Evolutionary conservation across 805 yeast genomes (phyloP).

Genomic region (Maudiozyma pseudohumilis): DNA sequence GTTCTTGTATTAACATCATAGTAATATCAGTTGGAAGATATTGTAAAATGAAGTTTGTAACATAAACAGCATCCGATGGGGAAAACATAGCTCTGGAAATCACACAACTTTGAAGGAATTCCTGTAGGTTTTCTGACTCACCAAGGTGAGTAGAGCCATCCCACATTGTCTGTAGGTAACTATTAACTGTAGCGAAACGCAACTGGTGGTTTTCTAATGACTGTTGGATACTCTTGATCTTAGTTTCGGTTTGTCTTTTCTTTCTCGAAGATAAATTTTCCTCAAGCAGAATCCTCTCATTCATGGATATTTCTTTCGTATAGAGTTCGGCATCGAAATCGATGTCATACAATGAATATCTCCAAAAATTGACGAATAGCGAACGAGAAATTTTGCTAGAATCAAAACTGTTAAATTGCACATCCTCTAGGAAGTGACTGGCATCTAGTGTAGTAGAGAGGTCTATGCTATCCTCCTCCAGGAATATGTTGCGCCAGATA

Average conservation of each 20-base stretch:
- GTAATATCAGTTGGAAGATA: conserved; percentile 38
- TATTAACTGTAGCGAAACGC: conserved; percentile 8
- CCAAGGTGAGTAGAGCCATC: conserved; percentile 11
- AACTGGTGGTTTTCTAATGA: conserved; percentile 18
- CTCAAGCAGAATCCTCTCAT: conserved; percentile 11
- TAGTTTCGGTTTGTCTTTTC: conserved; percentile 9
- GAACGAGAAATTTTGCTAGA: conserved; percentile 28
- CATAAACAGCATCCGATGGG: conserved; percentile 69
- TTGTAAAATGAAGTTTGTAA: conserved; percentile 49
- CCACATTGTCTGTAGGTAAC: conserved; percentile 7
- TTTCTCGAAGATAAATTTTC: conserved; percentile 11
- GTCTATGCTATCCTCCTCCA: conserved; percentile 5
- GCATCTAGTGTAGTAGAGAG: conserved; percentile 2
- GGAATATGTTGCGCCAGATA: conserved; percentile 53
- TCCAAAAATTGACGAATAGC: conserved; percentile 64
- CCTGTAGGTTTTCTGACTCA: conserved; percentile 16
- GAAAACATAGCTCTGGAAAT: conserved; percentile 73
- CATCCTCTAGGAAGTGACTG: conserved; percentile 8
- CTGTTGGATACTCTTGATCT: conserved; percentile 12
- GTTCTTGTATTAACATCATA: conserved; percentile 32
- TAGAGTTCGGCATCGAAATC: conserved; percentile 44
- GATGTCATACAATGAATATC: conserved; percentile 59
- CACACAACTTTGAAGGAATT: conserved; percentile 53
- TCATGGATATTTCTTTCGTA: conserved; percentile 29
- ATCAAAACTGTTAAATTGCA: conserved; percentile 15